Evolutionary conservation across 805 yeast species (phyloP).

Genomic region (Saccharomycodes ludwigii): DNA sequence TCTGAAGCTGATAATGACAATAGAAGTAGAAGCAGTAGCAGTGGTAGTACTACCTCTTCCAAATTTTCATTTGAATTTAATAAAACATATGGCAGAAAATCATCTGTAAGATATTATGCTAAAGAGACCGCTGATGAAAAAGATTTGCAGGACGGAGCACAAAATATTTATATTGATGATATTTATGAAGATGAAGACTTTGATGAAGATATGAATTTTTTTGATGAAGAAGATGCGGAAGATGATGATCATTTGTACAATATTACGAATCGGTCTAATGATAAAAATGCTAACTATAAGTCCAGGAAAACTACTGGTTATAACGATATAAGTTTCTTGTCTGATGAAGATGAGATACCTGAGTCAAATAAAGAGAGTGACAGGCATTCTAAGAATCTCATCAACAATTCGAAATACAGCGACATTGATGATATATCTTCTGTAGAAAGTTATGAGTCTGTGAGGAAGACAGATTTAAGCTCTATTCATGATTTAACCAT

Average conservation of each 20-base stretch:
- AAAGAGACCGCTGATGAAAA: slow-evolving; percentile 11
- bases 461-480: background rate
- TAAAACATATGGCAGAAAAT: slow-evolving; percentile 34
- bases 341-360: slow-evolving; percentile 10
- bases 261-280: background rate
- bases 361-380: slow-evolving; percentile 12
- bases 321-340: slow-evolving; percentile 16
- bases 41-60: slow-evolving; percentile 8
- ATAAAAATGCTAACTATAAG: background rate
- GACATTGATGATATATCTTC: background rate
- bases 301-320: slow-evolving; percentile 6
- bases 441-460: background rate
- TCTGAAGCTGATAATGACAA: background rate
- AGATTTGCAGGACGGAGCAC: slow-evolving; percentile 16
- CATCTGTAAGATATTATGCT: slow-evolving; percentile 39
- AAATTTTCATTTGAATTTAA: slow-evolving; percentile 39
- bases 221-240: slow-evolving; percentile 24
- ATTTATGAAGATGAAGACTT: slow-evolving; percentile 28
- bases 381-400: background rate
- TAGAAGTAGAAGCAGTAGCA: background rate
- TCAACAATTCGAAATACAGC: slow-evolving; percentile 3
- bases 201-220: slow-evolving; percentile 29
- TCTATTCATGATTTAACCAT: slow-evolving; percentile 1
- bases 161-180: slow-evolving; percentile 28
- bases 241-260: slow-evolving; percentile 13